phyloP scores from a whole-genome alignment of 805 yeast species.

The Metschnikowia amazonensis region DNA sequence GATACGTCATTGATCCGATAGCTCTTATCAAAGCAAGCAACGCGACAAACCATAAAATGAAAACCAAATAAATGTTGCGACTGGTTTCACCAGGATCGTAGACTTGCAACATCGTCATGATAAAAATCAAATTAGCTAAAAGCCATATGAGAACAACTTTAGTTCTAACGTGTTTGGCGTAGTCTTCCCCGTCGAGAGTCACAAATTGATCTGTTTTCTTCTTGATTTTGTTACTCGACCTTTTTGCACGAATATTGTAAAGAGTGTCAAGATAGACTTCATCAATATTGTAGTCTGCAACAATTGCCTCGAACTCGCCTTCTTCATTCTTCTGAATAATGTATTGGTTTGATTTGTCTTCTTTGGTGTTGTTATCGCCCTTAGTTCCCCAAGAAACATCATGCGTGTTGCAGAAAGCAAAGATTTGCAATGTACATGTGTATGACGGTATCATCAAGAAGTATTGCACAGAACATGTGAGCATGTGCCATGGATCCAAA shows the following conservation, averaged over 20 bases:
- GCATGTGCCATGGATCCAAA: slow-evolving; percentile 94
- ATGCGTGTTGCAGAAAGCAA: slow-evolving; percentile 96
- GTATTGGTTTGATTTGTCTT: slow-evolving; percentile 72
- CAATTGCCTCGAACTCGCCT: slow-evolving; percentile 76
- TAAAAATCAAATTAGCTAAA: slow-evolving; percentile 71
- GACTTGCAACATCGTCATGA: slow-evolving; percentile 85
- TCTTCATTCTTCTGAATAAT: slow-evolving; percentile 74
- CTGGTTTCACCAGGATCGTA: slow-evolving; percentile 59
- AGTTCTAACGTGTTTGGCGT: slow-evolving; percentile 91
- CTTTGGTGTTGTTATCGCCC: slow-evolving; percentile 73
- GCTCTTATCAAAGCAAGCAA: slow-evolving; percentile 79
- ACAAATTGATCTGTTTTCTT: slow-evolving; percentile 22
- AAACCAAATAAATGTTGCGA: slow-evolving; percentile 68
- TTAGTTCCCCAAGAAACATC: slow-evolving; percentile 99
- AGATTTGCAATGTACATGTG: slow-evolving; percentile 87
- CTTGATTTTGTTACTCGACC: slow-evolving; percentile 52
- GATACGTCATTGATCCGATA: slow-evolving; percentile 70
- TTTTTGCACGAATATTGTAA: slow-evolving; percentile 65
- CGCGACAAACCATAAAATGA: slow-evolving; percentile 92
- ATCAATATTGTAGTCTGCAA: slow-evolving; percentile 79
- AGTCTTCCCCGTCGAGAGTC: slow-evolving; percentile 60
- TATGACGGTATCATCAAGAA: slow-evolving; percentile 87
- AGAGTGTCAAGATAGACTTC: slow-evolving; percentile 75
- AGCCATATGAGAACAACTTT: slow-evolving; percentile 96
- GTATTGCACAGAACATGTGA: slow-evolving; percentile 85